phyloP scores from a whole-genome alignment of 2,329 filamentous ascomycete genomes.

The Clonostachys solani region DNA sequence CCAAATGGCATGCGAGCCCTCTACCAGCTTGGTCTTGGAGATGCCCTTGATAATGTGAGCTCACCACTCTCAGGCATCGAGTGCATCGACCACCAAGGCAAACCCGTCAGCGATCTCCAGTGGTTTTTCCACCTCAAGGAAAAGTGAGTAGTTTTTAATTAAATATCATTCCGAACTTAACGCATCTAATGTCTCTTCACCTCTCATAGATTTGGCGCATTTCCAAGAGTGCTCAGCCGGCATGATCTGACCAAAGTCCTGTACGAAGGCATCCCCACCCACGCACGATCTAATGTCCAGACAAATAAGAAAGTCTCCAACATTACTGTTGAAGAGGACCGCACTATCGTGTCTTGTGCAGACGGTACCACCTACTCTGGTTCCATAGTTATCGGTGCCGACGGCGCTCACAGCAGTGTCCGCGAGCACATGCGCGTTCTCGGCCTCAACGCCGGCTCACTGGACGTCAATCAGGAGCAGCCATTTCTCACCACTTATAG shows the following conservation, averaged over 20 bases:
- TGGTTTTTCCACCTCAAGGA: slow-evolving; percentile 14
- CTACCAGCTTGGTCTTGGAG: slow-evolving; percentile 21
- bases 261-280: not conserved
- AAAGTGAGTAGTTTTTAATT: slow-evolving; percentile 7
- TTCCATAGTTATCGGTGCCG: slow-evolving; percentile 9
- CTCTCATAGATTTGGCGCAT: not conserved
- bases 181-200: too few relatives aligned
- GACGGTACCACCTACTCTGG: not conserved
- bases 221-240: not conserved
- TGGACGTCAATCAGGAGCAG: slow-evolving; percentile 12
- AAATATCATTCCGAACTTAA: too few relatives aligned
- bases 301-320: not conserved
- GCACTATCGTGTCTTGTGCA: not conserved
- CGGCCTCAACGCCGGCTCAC: slow-evolving; percentile 10
- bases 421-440: slow-evolving; percentile 14
- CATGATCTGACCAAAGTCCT: not conserved
- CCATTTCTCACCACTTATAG: slow-evolving; percentile 23
- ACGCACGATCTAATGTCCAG: not conserved
- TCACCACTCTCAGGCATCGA: slow-evolving; percentile 11
- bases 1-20: slow-evolving; percentile 17
- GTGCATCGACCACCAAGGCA: slow-evolving; percentile 16
- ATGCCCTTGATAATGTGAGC: slow-evolving; percentile 10
- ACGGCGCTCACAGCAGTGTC: slow-evolving; percentile 13
- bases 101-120: slow-evolving; percentile 12
- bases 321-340: not conserved